Evolutionary conservation across 1,139 yeast species (phyloP).

Genomic region (Geotrichum europaeum): DNA sequence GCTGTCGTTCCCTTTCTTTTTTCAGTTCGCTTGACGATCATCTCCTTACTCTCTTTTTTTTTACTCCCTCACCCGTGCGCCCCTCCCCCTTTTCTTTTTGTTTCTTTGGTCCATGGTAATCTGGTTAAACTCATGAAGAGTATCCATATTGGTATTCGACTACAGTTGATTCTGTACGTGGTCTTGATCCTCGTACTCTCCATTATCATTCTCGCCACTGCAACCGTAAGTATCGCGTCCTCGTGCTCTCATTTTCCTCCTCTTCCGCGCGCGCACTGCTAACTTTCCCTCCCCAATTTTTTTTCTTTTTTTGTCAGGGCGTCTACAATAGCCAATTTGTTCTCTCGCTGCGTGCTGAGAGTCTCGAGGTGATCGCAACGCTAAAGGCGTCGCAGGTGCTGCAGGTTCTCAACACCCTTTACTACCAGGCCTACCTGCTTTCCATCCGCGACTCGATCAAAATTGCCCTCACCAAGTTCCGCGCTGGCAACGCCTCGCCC

Average conservation of each 20-base stretch:
- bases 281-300: background rate
- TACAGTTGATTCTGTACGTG: conserved; percentile 76
- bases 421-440: conserved; percentile 68
- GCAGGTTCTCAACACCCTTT: conserved; percentile 57
- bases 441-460: conserved; percentile 57
- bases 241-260: conserved; percentile 36
- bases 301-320: conserved; percentile 37
- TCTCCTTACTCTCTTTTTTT: background rate
- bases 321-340: conserved; percentile 66
- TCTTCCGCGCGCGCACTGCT: conserved; percentile 44
- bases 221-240: conserved; percentile 40
- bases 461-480: conserved; percentile 51
- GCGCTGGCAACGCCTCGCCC: conserved; percentile 63
- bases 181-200: conserved; percentile 72
- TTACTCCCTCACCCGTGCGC: background rate
- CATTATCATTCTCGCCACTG: conserved; percentile 65
- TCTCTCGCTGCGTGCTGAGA: conserved; percentile 57
- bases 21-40: too few relatives aligned
- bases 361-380: conserved; percentile 71
- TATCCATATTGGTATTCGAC: conserved; percentile 37
- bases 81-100: background rate
- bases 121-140: conserved; percentile 14
- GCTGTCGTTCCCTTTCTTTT: too few relatives aligned
- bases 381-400: conserved; percentile 72
- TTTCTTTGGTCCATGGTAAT: background rate